phyloP scores from a whole-genome alignment of 495 filamentous ascomycete species.

The Penicillium flavigenum region DNA sequence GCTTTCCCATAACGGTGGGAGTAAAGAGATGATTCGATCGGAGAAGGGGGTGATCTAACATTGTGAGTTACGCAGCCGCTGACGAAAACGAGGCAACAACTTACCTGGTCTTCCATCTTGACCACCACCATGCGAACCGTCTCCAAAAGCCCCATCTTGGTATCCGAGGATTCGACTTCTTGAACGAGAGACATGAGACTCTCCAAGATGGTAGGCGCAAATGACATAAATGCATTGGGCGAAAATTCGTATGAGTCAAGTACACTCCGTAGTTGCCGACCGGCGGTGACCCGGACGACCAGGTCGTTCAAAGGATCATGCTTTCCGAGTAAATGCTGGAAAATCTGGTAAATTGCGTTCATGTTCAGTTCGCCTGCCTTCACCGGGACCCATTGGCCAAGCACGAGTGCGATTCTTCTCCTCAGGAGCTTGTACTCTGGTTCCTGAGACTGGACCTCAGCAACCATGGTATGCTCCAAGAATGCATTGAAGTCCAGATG shows the following conservation, averaged over 20 bases:
- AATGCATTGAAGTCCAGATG: conserved; percentile 80
- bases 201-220: conserved; percentile 64
- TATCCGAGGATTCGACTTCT: conserved; percentile 80
- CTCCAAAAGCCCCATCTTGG: conserved; percentile 80
- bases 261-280: conserved; percentile 73
- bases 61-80: conserved; percentile 12
- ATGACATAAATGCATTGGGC: conserved; percentile 67
- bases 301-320: conserved; percentile 80
- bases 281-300: conserved; percentile 88
- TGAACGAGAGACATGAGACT: conserved; percentile 71
- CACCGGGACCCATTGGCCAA: conserved; percentile 86
- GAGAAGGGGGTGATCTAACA: conserved; percentile 67
- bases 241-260: conserved; percentile 83
- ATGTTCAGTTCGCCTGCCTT: conserved; percentile 62
- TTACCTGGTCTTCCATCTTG: conserved; percentile 72
- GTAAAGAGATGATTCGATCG: conserved; percentile 71
- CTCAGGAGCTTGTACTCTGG: conserved; percentile 84
- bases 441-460: conserved; percentile 74
- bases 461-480: conserved; percentile 67
- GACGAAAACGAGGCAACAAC: conserved; percentile 7
- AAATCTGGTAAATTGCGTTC: conserved; percentile 81
- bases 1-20: conserved; percentile 83
- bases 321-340: conserved; percentile 78
- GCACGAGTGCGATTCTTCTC: conserved; percentile 78
- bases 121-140: conserved; percentile 78